A percentile compares a stretch with the other conserved stretches of the same genome.
These are phyloP conservation scores for Boehmeria nivea DNA, from an alignment of 306 rosid species.

Conservation along the genomic window DNA sequence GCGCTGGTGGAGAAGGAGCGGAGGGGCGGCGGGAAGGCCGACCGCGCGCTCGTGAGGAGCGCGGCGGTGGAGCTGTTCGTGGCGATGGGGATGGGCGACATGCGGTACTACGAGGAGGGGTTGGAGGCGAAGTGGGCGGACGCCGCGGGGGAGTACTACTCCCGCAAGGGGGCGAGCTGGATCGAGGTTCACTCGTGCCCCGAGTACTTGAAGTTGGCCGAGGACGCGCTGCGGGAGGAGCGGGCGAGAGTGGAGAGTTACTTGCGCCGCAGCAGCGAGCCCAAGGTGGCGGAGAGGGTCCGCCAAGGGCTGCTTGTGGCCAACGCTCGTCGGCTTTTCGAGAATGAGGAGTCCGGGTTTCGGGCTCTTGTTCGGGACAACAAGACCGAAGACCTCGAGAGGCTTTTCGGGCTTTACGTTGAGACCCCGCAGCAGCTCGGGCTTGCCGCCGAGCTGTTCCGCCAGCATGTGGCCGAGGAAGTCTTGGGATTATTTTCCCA, in stretches of 20 bases:
- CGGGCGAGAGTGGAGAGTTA: constrained; percentile 36
- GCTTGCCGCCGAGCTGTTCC: constrained; percentile 54
- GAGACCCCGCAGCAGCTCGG: constrained; percentile 67
- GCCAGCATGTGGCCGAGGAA: constrained; percentile 38
- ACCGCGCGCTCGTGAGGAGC: constrained; percentile 55
- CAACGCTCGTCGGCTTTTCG: constrained; percentile 16
- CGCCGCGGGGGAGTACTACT: constrained; percentile 54
- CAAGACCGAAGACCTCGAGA: constrained; percentile 80
- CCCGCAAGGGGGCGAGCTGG: constrained; percentile 65
- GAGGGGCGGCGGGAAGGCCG: constrained; percentile 62
- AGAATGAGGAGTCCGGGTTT: constrained; percentile 83
- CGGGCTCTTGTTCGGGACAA: constrained; percentile 77
- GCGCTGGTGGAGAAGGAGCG: constrained; percentile 68
- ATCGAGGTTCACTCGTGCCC: constrained; percentile 67
- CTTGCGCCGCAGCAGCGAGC: constrained; percentile 36
- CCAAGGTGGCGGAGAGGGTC: constrained; percentile 53
- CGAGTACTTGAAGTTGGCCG: constrained; percentile 74
- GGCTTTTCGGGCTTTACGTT: constrained; percentile 74
- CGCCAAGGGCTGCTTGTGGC: constrained; percentile 43
- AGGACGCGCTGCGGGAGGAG: constrained; percentile 38
- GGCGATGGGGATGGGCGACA: constrained; percentile 50
- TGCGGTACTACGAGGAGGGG: constrained; percentile 44
- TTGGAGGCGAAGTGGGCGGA: constrained; percentile 53
- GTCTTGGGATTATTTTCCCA: constrained; percentile 57
- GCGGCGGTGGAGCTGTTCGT: constrained; percentile 58